Evolutionary conservation across 1,284 basidiomycete species (phyloP), one percentile per base, ranked within the genome.

Genomic region (Cutaneotrichosporon sp.): DNA sequence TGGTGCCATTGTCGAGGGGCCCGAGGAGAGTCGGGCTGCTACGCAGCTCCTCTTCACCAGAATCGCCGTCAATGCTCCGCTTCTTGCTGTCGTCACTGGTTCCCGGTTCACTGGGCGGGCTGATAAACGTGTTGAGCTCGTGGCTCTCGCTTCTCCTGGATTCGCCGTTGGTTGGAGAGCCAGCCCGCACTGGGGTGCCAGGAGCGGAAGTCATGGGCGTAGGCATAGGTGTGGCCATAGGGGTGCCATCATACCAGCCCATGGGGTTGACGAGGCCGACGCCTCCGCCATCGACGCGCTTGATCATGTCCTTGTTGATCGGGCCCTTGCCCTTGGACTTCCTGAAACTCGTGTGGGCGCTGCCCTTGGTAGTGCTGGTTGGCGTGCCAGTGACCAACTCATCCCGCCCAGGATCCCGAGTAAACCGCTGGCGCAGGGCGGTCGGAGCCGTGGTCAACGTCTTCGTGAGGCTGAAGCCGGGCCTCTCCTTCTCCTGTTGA

Each of bases 181-280:
- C 11, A 11, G 57, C 46, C 8, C 62, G 51, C 14, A 8, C 22
- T n/a, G 50, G 58, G 13, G n/a, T 52, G 21, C 32, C 34, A 7
- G 47, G 32, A 16, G 21, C 58, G 8, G 56, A 26, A 5, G 32
- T 22, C 21, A 40, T 30, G 21, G 51, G 51, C 10, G 51, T 53
- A 16, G 26, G 51, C 30, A 32, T 53, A 9, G 56, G 58, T 6
- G 60, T 62, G 13, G 65, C 61, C 1, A 61, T 63, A 22, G 58
- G 53, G 6, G 56, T 52, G 36, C 69, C 72, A 49, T 79, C 78
- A 59, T 79, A 79, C 76, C 78, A 76, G 13, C 77, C 92, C 79
- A 88, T 93, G 2, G 90, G 90, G 75, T 95, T 88, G 52, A 97
- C 85, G n/a, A 87, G 84, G 67, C 88, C 89, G 1, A 91, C 90